phyloP scores from a whole-genome alignment of 208 protist genomes.

The Balamuthia mandrillaris region DNA sequence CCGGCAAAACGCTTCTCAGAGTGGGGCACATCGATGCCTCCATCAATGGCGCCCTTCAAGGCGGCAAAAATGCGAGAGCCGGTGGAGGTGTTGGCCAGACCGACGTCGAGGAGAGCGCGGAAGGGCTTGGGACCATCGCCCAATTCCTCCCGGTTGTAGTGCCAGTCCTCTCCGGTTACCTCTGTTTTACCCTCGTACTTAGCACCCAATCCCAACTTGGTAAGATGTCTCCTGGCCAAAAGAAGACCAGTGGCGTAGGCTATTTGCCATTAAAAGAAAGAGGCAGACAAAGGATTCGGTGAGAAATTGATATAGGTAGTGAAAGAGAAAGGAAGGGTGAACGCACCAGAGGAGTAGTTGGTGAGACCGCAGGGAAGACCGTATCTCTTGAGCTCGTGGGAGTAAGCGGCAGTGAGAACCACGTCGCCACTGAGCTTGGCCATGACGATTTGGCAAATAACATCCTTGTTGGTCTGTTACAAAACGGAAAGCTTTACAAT shows the following conservation, averaged over 20 bases:
- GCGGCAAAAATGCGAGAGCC: constrained; percentile 89
- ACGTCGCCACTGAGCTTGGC: constrained; percentile 92
- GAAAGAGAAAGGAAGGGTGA: too few species aligned
- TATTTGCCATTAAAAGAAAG: too few species aligned
- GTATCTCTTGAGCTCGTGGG: constrained; percentile 94
- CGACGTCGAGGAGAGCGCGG: constrained; percentile 94
- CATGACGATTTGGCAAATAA: constrained; percentile 94
- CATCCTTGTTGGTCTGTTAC: constrained; percentile 94
- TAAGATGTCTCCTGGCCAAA: constrained; percentile 91
- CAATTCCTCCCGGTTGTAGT: constrained; percentile 77
- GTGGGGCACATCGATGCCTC: constrained; percentile 96
- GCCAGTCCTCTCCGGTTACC: constrained; percentile 72
- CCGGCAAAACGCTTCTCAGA: constrained; percentile 91
- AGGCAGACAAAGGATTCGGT: too few species aligned
- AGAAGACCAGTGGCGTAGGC: constrained; percentile 96
- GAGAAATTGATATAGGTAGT: too few species aligned
- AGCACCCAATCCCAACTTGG: constrained; percentile 88
- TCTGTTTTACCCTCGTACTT: constrained; percentile 90
- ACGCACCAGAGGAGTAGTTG: constrained; percentile 96
- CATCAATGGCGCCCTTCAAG: constrained; percentile 92
- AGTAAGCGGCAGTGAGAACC: constrained; percentile 89
- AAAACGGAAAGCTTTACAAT: too few species aligned
- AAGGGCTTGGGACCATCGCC: constrained; percentile 90
- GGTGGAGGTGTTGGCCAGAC: constrained; percentile 93
- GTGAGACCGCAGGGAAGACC: constrained; percentile 93